phyloP scores from a whole-genome alignment of 768 basidiomycete genomes.

The Paxillus rubicundulus region DNA sequence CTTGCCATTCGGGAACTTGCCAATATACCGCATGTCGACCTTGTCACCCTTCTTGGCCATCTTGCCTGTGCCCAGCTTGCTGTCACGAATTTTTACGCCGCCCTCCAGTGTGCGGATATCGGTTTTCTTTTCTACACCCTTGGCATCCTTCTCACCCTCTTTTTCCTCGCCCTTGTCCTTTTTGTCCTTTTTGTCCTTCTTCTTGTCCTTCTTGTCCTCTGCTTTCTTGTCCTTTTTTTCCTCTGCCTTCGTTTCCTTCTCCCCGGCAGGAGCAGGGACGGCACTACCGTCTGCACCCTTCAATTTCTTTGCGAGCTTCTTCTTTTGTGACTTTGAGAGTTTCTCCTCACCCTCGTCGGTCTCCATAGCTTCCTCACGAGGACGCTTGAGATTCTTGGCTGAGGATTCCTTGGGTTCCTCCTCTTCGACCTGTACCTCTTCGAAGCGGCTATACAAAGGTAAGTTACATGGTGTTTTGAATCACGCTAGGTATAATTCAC shows the following conservation, averaged over 20 bases:
- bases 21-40: constrained; percentile 88
- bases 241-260: constrained; percentile 31
- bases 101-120: constrained; percentile 46
- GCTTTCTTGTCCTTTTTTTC: constrained; percentile 51
- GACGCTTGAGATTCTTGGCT: constrained; percentile 61
- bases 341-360: constrained; percentile 37
- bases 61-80: constrained; percentile 79
- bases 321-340: constrained; percentile 55
- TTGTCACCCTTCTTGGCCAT: constrained; percentile 83
- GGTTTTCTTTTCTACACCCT: constrained; percentile 23
- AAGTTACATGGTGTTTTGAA: background rate
- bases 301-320: constrained; percentile 67
- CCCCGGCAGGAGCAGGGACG: constrained; percentile 25
- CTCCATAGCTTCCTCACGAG: constrained; percentile 59
- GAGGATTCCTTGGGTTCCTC: constrained; percentile 13
- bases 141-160: constrained; percentile 29
- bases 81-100: constrained; percentile 76
- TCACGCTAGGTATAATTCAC: constrained; percentile 25
- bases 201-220: constrained; percentile 34
- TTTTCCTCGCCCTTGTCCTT: constrained; percentile 33
- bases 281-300: constrained; percentile 58
- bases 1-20: constrained; percentile 77
- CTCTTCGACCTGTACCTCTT: constrained; percentile 54
- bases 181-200: constrained; percentile 33
- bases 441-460: constrained; percentile 52